These are phyloP conservation scores for Annulohypoxylon maeteangense DNA, from an alignment of 495 filamentous ascomycete genomes.

Conservation along the genomic window DNA sequence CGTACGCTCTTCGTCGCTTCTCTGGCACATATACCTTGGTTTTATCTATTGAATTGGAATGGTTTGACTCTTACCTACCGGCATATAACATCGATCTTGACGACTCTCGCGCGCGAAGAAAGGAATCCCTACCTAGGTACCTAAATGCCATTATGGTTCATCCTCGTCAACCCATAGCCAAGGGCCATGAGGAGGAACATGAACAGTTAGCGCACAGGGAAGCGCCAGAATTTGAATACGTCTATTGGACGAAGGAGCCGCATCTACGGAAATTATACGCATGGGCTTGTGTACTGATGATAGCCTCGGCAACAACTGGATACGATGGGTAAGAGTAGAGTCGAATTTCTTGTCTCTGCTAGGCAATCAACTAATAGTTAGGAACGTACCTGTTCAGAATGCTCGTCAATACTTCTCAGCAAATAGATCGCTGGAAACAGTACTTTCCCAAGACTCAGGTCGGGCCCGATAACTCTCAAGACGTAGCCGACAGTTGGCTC, in stretches of 20 bases:
- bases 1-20: neutral
- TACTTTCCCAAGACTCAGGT: conserved; percentile 61
- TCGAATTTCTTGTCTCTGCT: neutral
- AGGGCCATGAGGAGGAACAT: conserved; percentile 42
- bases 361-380: conserved; percentile 10
- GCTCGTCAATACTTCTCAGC: conserved; percentile 68
- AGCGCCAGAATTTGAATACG: conserved; percentile 65
- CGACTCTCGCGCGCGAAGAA: no score
- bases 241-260: conserved; percentile 68
- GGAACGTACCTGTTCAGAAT: no score
- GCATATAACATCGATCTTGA: no score
- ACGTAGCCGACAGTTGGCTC: conserved; percentile 58
- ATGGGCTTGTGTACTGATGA: conserved; percentile 64
- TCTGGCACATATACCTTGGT: neutral
- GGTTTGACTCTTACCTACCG: no score
- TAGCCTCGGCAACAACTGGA: conserved; percentile 72
- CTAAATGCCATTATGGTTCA: conserved; percentile 25
- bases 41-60: no score
- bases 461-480: conserved; percentile 44
- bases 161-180: conserved; percentile 20
- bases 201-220: conserved; percentile 57
- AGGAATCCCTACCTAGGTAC: no score
- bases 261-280: conserved; percentile 70
- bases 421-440: conserved; percentile 62
- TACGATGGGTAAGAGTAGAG: conserved; percentile 63